Conservation (phyloP, 2,329 filamentous ascomycete genomes). For the Tolypocladium nubicola region DNA sequence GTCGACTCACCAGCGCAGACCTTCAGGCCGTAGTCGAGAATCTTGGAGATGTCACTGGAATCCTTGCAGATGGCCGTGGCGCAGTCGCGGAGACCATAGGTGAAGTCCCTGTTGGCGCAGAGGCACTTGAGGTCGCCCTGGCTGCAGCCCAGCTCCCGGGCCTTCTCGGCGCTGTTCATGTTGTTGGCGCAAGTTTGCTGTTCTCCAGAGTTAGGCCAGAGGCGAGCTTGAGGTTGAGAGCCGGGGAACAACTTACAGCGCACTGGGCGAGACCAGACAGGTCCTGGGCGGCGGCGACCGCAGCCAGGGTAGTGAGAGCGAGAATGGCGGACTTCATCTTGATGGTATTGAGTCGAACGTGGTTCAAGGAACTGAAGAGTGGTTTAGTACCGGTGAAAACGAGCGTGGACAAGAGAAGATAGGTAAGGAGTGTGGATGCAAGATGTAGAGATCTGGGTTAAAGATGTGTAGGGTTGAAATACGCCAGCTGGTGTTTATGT, state of each 20-base stretch:
- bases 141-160: constrained; percentile 33
- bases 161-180: constrained; percentile 35
- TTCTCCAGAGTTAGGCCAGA: not conserved
- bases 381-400: constrained; percentile 5
- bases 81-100: constrained; percentile 41
- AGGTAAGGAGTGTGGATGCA: not conserved
- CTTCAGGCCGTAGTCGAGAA: constrained; percentile 26
- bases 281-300: constrained; percentile 30
- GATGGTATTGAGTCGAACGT: constrained; percentile 13
- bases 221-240: not conserved
- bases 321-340: constrained; percentile 42
- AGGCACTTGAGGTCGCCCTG: constrained; percentile 31
- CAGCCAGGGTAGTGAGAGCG: constrained; percentile 29
- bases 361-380: constrained; percentile 7
- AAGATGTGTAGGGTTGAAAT: not conserved
- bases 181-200: constrained; percentile 38
- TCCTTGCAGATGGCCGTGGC: constrained; percentile 29
- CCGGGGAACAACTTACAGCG: constrained; percentile 35
- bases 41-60: constrained; percentile 20
- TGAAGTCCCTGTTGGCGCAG: constrained; percentile 35
- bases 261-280: constrained; percentile 33
- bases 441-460: not conserved
- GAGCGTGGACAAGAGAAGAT: not conserved
- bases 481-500: not conserved
- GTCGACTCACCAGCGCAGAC: constrained; percentile 26